Evolutionary conservation across 495 filamentous ascomycete species (phyloP).

Genomic region (Aspergillus baeticus): DNA sequence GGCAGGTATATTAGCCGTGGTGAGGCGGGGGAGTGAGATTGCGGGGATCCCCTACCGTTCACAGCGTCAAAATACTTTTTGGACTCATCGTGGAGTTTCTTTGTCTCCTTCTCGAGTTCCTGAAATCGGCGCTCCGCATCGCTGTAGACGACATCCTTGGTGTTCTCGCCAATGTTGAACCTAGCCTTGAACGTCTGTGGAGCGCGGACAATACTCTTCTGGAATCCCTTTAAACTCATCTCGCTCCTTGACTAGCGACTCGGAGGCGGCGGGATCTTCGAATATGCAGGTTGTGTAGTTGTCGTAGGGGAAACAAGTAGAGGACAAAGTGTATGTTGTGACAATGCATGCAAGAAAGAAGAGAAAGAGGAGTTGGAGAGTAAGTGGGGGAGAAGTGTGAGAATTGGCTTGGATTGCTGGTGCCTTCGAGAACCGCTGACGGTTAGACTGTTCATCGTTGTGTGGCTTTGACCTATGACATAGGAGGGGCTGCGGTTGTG

Average conservation of each 20-base stretch:
- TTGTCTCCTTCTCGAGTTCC: slow-evolving; percentile 93
- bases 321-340: neutral
- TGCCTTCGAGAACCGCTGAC: slow-evolving; percentile 3
- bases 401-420: neutral
- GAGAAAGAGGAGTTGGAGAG: slow-evolving; percentile 9
- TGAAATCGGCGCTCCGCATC: slow-evolving; percentile 93
- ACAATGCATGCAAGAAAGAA: slow-evolving; percentile 7
- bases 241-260: slow-evolving; percentile 11
- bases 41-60: slow-evolving; percentile 57
- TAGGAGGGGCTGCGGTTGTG: neutral
- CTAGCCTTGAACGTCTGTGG: slow-evolving; percentile 87
- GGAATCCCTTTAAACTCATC: slow-evolving; percentile 98
- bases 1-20: slow-evolving; percentile 2
- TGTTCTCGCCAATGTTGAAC: slow-evolving; percentile 91
- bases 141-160: slow-evolving; percentile 90
- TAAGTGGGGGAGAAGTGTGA: slow-evolving; percentile 1
- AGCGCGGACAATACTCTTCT: slow-evolving; percentile 82
- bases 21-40: neutral
- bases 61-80: slow-evolving; percentile 96
- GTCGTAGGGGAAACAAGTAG: neutral
- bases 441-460: neutral
- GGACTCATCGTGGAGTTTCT: slow-evolving; percentile 91
- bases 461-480: slow-evolving; percentile 5
- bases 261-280: slow-evolving; percentile 11
- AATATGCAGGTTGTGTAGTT: neutral